Evolutionary conservation across 1,139 yeast genomes (phyloP), one percentile per base, ranked within the genome.

Genomic region (Suhomyces kunorum): DNA sequence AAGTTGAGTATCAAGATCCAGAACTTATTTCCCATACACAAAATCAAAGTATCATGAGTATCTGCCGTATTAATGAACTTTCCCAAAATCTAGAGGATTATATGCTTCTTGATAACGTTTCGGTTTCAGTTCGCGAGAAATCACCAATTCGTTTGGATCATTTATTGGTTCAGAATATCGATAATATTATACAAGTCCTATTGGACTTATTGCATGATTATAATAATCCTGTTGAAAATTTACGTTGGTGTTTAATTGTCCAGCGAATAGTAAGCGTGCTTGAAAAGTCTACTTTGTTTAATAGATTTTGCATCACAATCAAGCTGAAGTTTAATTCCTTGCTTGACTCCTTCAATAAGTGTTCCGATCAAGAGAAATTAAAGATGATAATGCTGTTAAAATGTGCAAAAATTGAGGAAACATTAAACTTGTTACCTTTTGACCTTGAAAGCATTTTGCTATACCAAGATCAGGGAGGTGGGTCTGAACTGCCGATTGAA

Each of bases 31-130:
- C n/a, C n/a, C n/a, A n/a, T n/a, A n/a, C n/a, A n/a, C n/a, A n/a
- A n/a, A n/a, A n/a, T n/a, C n/a, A n/a, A n/a, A n/a, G n/a, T n/a
- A n/a, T n/a, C n/a, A n/a, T n/a, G n/a, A n/a, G n/a, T n/a, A 20
- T 20, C 12, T 20, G 18, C 17, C 12, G 19, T 4, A 11, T 29
- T 15, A 12, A 29, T 8, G 9, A 40, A 3, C 11, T 26, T 4
- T 45, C 28, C 13, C 24, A 20, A 5, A 28, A 28, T 11, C 37
- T 54, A 13, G 49, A 47, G 30, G 16, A 32, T 11, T 52, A 48
- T 31, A 47, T 53, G 25, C n/a, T 32, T 4, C 14, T 35, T 3
- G 12, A 25, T 13, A 20, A 8, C 3, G 8, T 19, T 3, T 2
- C 2, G 4, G 9, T 13, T 14, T 7, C 3, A 12, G 6, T 3